phyloP scores from a whole-genome alignment of 1,139 yeast genomes.

The Yamadazyma membranifaciens region DNA sequence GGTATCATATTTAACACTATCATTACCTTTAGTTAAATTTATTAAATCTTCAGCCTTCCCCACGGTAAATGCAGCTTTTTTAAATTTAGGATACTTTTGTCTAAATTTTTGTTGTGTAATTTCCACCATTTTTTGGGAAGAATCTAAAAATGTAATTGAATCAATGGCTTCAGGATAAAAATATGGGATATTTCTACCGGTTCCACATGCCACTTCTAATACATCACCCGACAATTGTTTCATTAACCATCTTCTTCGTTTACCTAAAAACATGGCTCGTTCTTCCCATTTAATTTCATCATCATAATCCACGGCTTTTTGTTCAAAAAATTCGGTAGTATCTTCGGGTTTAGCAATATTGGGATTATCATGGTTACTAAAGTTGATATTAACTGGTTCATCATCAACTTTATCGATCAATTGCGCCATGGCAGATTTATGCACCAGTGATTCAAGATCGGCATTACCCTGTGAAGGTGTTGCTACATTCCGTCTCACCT shows the following conservation, averaged over 20 bases:
- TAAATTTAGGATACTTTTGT: conserved; percentile 60
- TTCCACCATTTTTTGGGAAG: conserved; percentile 83
- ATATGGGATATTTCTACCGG: conserved; percentile 87
- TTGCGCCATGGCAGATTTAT: too few relatives aligned
- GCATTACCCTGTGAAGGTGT: background rate
- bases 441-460: too few relatives aligned
- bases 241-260: conserved; percentile 82
- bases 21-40: conserved; percentile 44
- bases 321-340: conserved; percentile 79
- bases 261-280: conserved; percentile 74
- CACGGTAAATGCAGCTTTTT: conserved; percentile 78
- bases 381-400: conserved; percentile 6
- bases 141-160: conserved; percentile 81
- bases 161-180: conserved; percentile 57
- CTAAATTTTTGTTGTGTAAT: conserved; percentile 75
- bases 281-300: conserved; percentile 85
- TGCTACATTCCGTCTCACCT: conserved; percentile 25
- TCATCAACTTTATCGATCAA: conserved; percentile 3
- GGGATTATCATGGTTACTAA: conserved; percentile 33
- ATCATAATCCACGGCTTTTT: conserved; percentile 79
- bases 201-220: conserved; percentile 91
- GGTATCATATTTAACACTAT: conserved; percentile 72
- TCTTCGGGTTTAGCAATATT: conserved; percentile 67
- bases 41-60: conserved; percentile 89
- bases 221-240: conserved; percentile 81